Base-by-base conservation (phyloP, 140 eudicot species). In the Flaveria floridana region DNA sequence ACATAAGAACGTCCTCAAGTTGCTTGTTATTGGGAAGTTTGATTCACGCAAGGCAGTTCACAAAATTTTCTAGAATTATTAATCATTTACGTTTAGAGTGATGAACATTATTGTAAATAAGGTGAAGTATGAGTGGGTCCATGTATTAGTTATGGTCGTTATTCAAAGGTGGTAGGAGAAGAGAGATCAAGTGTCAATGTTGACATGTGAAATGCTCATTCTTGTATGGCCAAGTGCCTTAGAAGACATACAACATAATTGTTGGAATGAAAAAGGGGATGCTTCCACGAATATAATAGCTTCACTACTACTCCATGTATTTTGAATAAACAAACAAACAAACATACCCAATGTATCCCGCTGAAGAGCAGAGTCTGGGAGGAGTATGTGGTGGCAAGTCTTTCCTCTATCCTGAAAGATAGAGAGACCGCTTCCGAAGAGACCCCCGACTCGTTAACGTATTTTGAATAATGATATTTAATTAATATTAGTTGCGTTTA, bases 121-220 rank as follows among this genome's bases (percentile, higher is more conserved):
- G 42, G 28, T 3, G 39, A 59, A 21, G 21, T 3, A 20, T 42
- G 64, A 65, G 70, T 55, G 79, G 79, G 83, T 55, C 83, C 83
- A 65, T 16, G 47, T 65, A 41, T 12, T 13, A 39, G 70, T 68
- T 77, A 68, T 76, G 81, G 70, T 58, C 39, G 76, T 69, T 69
- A 68, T 68, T 57, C 58, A 44, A 68, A 26, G 76, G 51, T 12
- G 51, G 20, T 42, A 78, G 19, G n/a, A 77, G 68, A 68, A 77
- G 75, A 77, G 69, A 77, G 76, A 70, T 7, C 20, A 53, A 66
- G 79, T 56, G 79, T 79, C 83, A 55, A 72, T 79, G 65, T 56
- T 73, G 83, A 73, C 75, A 66, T 73, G 79, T 66, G 83, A 79
- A 73, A 55, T 79, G 79, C 30, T 66, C 73, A 79, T 72, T 79